phyloP scores from a whole-genome alignment of 139 green algal genomes.

The Chlorella vulgaris region DNA sequence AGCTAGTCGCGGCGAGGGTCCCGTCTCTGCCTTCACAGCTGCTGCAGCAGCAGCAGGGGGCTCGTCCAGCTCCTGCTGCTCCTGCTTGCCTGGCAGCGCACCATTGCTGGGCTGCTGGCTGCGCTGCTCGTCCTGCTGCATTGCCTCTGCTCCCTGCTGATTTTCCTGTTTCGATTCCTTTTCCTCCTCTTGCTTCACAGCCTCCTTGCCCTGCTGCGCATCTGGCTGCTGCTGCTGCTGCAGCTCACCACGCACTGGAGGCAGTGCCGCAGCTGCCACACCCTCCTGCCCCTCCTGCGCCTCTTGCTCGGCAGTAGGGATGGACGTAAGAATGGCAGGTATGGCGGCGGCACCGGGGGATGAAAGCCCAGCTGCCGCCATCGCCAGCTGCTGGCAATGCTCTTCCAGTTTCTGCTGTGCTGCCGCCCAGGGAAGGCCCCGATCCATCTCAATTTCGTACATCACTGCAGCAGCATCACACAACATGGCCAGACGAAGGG shows the following conservation, averaged over 20 bases:
- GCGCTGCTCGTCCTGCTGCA: neutral
- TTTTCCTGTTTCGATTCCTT: neutral
- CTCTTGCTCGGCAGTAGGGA: conserved; percentile 1
- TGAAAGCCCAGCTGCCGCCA: neutral
- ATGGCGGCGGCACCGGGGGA: neutral
- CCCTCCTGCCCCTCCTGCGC: neutral
- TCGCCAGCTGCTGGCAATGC: neutral
- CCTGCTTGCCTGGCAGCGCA: neutral
- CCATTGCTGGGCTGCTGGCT: conserved; percentile 13
- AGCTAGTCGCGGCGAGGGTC: too few species aligned
- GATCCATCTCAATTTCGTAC: conserved; percentile 54
- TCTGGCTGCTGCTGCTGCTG: neutral
- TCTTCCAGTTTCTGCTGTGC: conserved; percentile 42
- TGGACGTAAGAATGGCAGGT: neutral
- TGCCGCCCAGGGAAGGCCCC: conserved; percentile 52
- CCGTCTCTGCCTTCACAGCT: too few species aligned
- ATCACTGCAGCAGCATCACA: conserved; percentile 37
- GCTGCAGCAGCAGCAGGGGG: too few species aligned
- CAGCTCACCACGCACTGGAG: too few species aligned
- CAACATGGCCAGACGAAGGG: neutral
- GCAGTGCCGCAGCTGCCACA: neutral
- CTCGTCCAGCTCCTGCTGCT: neutral
- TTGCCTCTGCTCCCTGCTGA: neutral
- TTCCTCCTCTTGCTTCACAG: neutral
- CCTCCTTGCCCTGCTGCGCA: neutral